Base-by-base conservation (phyloP, 2,329 filamentous ascomycete genomes). In the Diplodia corticola region DNA sequence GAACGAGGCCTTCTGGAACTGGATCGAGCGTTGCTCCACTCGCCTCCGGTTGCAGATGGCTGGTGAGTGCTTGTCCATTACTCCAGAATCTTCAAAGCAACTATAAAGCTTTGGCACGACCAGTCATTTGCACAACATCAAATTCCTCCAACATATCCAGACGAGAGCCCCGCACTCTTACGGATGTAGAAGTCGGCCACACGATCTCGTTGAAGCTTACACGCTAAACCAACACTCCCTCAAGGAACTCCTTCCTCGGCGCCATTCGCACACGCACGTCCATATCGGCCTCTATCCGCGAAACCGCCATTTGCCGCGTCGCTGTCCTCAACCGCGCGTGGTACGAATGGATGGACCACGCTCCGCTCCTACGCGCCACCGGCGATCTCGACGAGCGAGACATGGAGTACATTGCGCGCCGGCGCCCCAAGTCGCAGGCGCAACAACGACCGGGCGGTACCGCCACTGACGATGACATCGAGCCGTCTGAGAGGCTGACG, bases 261-360 rank as follows among this genome's bases (percentile, higher is more conserved):
- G 79, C 84, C 44, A 84, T 87, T 51, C 82, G 85, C 51, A 85
- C 82, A 1, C 75, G 78, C 66, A 87, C 83, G 5, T 81, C 79
- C 13, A 77, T 87, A 3, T 73, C 82, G 3, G 75, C 79, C 3
- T 76, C 77, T 70, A 74, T 92, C 63, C 88, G 91, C 70, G 92
- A 96, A 81, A 82, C 93, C 20, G 89, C 91, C 70, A 93, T 96
- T 71, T 92, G 88, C 73, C 86, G 92, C 57, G 90, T 96, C 15
- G 92, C 92, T 13, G 88, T 90, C 17, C 85, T 92, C 72, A 96
- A 96, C 78, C 78, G 84, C 20, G 92, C 92, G 1, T 92, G 90
- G 88, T 96, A 93, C 77, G 92, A 96, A 77, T 96, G 91, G 92
- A 85, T 81, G 40, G 86, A 91, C 64, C 92, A 96, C 75, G 88